Base-by-base conservation (phyloP, 2,329 filamentous ascomycete species). In the Arthrobotrys sinensis region DNA sequence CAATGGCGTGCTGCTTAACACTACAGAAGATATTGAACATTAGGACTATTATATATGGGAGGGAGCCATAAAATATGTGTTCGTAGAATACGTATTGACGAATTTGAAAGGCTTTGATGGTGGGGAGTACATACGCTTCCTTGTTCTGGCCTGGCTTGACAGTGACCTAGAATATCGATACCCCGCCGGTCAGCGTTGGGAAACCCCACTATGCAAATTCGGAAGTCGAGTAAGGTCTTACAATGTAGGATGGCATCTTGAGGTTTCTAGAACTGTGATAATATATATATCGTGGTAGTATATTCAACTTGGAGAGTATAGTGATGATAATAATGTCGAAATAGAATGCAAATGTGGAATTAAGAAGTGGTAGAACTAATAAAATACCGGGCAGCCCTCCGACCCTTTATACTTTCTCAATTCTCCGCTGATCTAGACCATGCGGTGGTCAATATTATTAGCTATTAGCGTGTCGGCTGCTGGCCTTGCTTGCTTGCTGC, bases 1-100 rank as follows among this genome's bases (percentile, higher is more conserved):
- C 88, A 77, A 84, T 86, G 81, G 91, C 92, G 76, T 91, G 86
- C 84, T 94, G 86, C 90, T 97, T 97, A 79, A 92, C 91, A 65
- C 92, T 94, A 82, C 48, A 86, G 12, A 4, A 24, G n/a, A 36
- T 48, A 21, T 12, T 14, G 2, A 6, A 36, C 19, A 43, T 52
- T 46, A 46, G 32, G 16, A 53, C 7, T 16, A 8, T 53, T 66
- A 32, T 24, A 38, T 48, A 50, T 19, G 19, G n/a, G n/a, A n/a
- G n/a, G n/a, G n/a, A n/a, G n/a, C n/a, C n/a, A n/a, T n/a, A n/a
- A n/a, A 28, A 28, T 28, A 2, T 28, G 4, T 28, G 4, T 28
- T 28, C 4, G 24, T 28, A 28, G 2, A 38, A 38, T 38, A 12
- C 7, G 12, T 38, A 38, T 38, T 1, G 40, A 28, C 24, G 4